These are phyloP conservation scores for Penicillium egyptiacum DNA, from an alignment of 495 filamentous ascomycete species.

Conservation along the genomic window DNA sequence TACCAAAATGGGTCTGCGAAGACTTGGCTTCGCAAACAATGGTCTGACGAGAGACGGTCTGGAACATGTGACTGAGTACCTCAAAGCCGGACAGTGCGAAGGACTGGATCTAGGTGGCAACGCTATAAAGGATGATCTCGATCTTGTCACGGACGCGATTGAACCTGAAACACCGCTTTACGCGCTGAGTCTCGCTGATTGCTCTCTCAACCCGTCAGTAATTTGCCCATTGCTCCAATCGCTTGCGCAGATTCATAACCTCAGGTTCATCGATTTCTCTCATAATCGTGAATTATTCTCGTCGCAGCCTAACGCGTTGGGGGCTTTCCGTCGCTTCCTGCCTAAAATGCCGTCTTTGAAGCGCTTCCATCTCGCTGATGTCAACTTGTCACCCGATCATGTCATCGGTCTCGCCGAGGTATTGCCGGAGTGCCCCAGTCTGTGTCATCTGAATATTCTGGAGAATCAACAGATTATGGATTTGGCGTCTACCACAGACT, in stretches of 20 bases:
- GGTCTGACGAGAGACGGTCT: slow-evolving; percentile 69
- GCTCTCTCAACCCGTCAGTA: slow-evolving; percentile 69
- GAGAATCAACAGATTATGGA: slow-evolving; percentile 73
- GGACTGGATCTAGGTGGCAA: slow-evolving; percentile 96
- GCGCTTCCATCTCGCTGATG: slow-evolving; percentile 83
- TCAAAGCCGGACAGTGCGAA: slow-evolving; percentile 73
- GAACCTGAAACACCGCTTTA: slow-evolving; percentile 64
- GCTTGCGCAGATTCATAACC: slow-evolving; percentile 66
- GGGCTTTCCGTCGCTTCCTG: slow-evolving; percentile 75
- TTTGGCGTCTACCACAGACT: slow-evolving; percentile 66
- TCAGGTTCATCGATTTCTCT: slow-evolving; percentile 87
- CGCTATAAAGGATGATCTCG: slow-evolving; percentile 68
- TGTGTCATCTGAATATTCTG: slow-evolving; percentile 85
- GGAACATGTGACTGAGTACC: slow-evolving; percentile 70
- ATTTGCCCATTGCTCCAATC: slow-evolving; percentile 75
- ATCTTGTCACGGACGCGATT: slow-evolving; percentile 62
- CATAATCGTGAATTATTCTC: slow-evolving; percentile 84
- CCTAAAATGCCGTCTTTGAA: slow-evolving; percentile 79
- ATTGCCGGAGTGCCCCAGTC: slow-evolving; percentile 74
- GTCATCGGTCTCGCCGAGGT: slow-evolving; percentile 87
- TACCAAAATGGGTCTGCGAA: slow-evolving; percentile 67
- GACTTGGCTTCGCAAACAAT: slow-evolving; percentile 83
- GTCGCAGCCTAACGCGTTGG: slow-evolving; percentile 69
- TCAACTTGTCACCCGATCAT: slow-evolving; percentile 81
- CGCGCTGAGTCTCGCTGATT: slow-evolving; percentile 85